These are phyloP conservation scores for Monosporozyma siamensis DNA, from an alignment of 805 yeast species.

Conservation along the genomic window DNA sequence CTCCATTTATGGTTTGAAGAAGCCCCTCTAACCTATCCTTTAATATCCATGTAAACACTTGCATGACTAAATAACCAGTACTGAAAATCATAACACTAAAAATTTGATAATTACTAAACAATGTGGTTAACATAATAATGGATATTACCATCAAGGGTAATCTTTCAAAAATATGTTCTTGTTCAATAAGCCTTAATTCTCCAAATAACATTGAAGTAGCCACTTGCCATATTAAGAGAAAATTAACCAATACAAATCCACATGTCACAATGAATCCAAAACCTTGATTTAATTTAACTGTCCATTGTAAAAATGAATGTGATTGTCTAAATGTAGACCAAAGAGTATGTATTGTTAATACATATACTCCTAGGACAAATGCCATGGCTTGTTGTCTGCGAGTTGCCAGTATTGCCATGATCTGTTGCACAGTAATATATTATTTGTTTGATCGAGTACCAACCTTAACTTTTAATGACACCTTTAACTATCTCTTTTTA, in stretches of 20 bases:
- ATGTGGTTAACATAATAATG: constrained; percentile 47
- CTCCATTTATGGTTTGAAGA: constrained; percentile 36
- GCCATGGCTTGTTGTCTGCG: background rate
- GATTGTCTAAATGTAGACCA: constrained; percentile 5
- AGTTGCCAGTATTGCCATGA: background rate
- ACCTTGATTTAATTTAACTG: constrained; percentile 44
- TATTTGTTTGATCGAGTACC: too few species aligned
- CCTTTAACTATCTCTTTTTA: too few species aligned
- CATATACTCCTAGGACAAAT: background rate
- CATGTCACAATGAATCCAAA: constrained; percentile 34
- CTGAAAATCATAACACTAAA: constrained; percentile 36
- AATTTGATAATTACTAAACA: constrained; percentile 41
- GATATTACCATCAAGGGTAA: constrained; percentile 57
- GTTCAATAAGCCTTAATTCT: constrained; percentile 60
- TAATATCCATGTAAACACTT: constrained; percentile 71
- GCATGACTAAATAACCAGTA: constrained; percentile 39
- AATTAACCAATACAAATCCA: constrained; percentile 37
- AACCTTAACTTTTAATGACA: too few species aligned
- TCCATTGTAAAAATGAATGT: constrained; percentile 33
- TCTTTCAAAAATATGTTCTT: constrained; percentile 62
- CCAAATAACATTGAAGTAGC: constrained; percentile 59
- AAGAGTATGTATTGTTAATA: background rate
- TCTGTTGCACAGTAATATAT: too few species aligned
- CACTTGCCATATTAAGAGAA: constrained; percentile 36
- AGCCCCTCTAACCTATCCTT: constrained; percentile 38